These are phyloP conservation scores for Chlorella variabilis DNA, from an alignment of 163 green algal species.

Conservation along the genomic window DNA sequence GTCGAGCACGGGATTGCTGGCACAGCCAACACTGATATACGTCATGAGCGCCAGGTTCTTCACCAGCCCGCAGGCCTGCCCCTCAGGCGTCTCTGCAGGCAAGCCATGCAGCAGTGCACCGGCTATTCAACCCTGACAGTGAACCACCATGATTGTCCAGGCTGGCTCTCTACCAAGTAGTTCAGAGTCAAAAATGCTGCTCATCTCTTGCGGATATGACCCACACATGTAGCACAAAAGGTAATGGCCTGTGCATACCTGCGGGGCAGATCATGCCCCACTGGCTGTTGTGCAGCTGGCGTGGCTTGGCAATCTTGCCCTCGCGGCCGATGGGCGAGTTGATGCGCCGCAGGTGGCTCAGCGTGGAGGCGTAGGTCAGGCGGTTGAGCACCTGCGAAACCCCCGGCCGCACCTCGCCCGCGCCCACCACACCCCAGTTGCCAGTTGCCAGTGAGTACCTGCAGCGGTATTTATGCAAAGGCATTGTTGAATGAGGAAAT, in stretches of 20 bases:
- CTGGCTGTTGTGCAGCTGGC: conserved; percentile 98
- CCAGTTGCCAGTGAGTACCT: conserved; percentile 97
- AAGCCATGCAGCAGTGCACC: too few species aligned
- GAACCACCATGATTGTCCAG: background rate
- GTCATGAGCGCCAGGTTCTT: conserved; percentile 99
- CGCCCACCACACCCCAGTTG: conserved; percentile 95
- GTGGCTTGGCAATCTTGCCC: conserved; percentile 98
- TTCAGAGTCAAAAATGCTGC: background rate
- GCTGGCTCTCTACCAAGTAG: too few species aligned
- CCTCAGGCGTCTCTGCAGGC: conserved; percentile 95
- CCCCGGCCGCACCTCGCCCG: conserved; percentile 84
- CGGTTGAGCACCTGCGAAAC: conserved; percentile 95
- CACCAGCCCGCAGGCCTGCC: conserved; percentile 95
- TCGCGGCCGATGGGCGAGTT: conserved; percentile 97
- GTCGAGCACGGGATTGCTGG: conserved; percentile 82
- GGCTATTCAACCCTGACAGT: background rate
- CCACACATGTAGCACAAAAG: background rate
- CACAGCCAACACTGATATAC: conserved; percentile 92
- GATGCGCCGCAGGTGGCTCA: conserved; percentile 95
- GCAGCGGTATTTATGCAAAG: background rate
- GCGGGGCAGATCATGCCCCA: conserved; percentile 98
- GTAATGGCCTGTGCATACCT: background rate
- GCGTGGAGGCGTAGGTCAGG: conserved; percentile 94
- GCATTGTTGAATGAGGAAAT: too few species aligned
- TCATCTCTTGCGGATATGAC: too few species aligned